Conservation (phyloP, 2,329 filamentous ascomycete genomes). For the Diaporthe amygdali region DNA sequence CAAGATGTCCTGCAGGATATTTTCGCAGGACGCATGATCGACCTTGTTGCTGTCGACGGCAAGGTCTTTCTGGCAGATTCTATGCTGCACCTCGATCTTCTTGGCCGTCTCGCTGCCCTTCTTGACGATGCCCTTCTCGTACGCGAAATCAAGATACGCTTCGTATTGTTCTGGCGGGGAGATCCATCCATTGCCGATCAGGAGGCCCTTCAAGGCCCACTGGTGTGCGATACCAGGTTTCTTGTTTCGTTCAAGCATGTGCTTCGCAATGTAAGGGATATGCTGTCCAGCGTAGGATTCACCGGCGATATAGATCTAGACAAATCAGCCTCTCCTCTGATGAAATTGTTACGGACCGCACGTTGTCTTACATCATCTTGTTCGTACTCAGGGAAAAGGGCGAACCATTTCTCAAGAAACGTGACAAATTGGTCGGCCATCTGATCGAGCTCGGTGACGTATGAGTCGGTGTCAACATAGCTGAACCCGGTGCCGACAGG, state of each 20-base stretch:
- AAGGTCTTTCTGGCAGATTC: conserved; percentile 70
- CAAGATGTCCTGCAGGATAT: conserved; percentile 76
- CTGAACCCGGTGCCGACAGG: conserved; percentile 97
- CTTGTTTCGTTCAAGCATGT: conserved; percentile 87
- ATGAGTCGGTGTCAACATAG: conserved; percentile 90
- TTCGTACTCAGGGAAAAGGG: conserved; percentile 88
- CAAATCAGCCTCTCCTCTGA: background rate
- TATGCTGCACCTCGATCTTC: conserved; percentile 71
- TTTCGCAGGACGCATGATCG: conserved; percentile 75
- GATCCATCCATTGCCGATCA: conserved; percentile 99
- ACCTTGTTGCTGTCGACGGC: conserved; percentile 62
- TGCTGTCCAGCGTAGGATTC: conserved; percentile 98
- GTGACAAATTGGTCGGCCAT: conserved; percentile 89
- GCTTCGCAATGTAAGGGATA: conserved; percentile 94
- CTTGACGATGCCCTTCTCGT: conserved; percentile 75
- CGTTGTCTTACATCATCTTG: conserved; percentile 79
- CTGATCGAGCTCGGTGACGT: conserved; percentile 80
- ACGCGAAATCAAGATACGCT: conserved; percentile 81
- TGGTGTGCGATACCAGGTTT: conserved; percentile 48
- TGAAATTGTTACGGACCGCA: background rate
- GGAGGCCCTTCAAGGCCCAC: conserved; percentile 83
- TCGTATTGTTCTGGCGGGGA: conserved; percentile 89
- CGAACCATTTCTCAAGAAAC: conserved; percentile 93
- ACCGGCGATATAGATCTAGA: conserved; percentile 87
- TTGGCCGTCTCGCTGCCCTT: conserved; percentile 68